These are phyloP conservation scores for Russula lepida DNA, from an alignment of 768 basidiomycete genomes.

Conservation along the genomic window DNA sequence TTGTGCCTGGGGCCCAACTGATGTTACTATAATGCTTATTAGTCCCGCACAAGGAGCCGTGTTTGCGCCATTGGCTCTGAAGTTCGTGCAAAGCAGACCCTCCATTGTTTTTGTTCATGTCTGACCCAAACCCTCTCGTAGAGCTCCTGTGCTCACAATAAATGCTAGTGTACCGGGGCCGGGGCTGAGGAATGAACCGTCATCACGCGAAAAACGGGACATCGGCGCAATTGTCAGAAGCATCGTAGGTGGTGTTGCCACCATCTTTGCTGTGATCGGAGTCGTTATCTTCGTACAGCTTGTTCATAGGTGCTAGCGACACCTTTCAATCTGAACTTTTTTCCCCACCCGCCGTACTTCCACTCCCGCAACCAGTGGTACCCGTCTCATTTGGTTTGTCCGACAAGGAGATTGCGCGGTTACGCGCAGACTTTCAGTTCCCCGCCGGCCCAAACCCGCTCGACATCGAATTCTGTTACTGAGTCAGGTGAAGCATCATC, in stretches of 20 bases:
- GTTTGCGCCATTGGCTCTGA: constrained; percentile 23
- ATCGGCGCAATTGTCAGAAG: constrained; percentile 16
- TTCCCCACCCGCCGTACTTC: not conserved
- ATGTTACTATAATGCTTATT: not conserved
- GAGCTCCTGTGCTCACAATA: not conserved
- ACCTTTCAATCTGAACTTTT: not conserved
- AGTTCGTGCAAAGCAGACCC: constrained; percentile 8
- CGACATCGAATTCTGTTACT: not conserved
- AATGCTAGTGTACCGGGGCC: not conserved
- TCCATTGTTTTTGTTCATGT: not conserved
- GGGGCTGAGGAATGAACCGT: too few species aligned
- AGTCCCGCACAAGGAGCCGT: constrained; percentile 24
- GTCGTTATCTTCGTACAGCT: not conserved
- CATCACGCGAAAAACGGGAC: not conserved
- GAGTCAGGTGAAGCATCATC: not conserved
- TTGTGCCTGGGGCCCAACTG: not conserved
- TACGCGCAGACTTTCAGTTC: not conserved
- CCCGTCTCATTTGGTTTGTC: not conserved
- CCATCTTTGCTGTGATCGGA: not conserved
- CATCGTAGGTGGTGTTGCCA: constrained; percentile 11
- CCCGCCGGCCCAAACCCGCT: not conserved
- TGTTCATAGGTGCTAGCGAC: not conserved
- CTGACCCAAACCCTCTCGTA: not conserved
- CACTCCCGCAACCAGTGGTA: too few species aligned
- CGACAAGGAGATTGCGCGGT: not conserved